These are phyloP conservation scores for Stachybotrys elegans DNA, from an alignment of 2,329 filamentous ascomycete species.

Conservation along the genomic window DNA sequence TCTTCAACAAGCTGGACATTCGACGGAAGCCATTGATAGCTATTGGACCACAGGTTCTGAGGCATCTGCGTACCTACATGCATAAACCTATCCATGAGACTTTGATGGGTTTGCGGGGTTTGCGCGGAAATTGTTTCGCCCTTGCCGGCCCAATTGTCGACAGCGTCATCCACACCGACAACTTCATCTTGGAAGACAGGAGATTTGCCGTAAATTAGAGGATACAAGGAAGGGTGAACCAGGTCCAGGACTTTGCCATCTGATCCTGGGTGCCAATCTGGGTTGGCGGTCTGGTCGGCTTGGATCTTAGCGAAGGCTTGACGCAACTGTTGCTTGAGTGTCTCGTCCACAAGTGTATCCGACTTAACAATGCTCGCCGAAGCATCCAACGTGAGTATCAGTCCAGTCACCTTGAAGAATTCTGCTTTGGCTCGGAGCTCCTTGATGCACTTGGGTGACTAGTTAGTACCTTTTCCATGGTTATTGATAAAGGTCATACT, in stretches of 20 bases:
- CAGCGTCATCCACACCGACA: constrained; percentile 16
- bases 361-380: constrained; percentile 15
- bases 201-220: constrained; percentile 16
- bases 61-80: not conserved
- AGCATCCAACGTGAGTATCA: constrained; percentile 26
- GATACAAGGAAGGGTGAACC: constrained; percentile 44
- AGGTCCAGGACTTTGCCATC: constrained; percentile 47
- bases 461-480: not conserved
- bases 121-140: constrained; percentile 11
- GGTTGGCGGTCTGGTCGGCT: constrained; percentile 11
- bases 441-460: constrained; percentile 12
- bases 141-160: constrained; percentile 18
- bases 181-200: constrained; percentile 29
- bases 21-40: constrained; percentile 20
- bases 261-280: constrained; percentile 51
- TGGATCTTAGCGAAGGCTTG: constrained; percentile 12
- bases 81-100: not conserved
- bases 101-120: not conserved
- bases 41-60: constrained; percentile 19
- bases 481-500: not conserved
- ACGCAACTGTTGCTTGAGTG: constrained; percentile 8
- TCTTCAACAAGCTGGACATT: constrained; percentile 33
- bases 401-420: constrained; percentile 28
- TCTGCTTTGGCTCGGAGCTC: constrained; percentile 44
- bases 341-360: constrained; percentile 9